A percentile compares a stretch with the other conserved stretches of the same genome.
phyloP scores from a whole-genome alignment of 345 rosid species.

The Eucalyptus leucophloia region DNA sequence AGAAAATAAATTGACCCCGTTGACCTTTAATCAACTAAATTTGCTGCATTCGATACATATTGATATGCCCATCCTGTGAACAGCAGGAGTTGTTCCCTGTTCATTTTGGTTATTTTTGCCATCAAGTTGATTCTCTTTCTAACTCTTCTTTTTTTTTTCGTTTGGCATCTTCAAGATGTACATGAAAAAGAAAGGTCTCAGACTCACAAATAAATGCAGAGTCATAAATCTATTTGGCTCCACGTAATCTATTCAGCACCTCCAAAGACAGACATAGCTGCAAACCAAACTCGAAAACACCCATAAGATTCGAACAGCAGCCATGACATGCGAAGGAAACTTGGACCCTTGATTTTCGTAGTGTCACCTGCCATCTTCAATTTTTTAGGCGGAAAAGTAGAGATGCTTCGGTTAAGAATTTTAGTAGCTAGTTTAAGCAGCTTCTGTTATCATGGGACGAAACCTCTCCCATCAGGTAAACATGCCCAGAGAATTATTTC shows the following conservation, averaged over 20 bases:
- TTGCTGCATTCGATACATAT: neutral
- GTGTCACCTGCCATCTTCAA: neutral
- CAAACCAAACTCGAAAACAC: neutral
- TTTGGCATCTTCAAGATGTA: neutral
- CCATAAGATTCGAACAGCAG: neutral
- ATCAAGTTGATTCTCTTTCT: neutral
- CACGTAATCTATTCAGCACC: neutral
- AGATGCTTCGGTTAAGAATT: neutral
- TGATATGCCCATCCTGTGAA: neutral
- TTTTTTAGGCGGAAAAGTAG: neutral
- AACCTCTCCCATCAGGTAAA: neutral
- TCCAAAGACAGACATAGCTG: neutral
- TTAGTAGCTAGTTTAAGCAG: neutral
- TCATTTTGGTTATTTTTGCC: neutral
- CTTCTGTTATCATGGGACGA: neutral
- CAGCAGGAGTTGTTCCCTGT: neutral
- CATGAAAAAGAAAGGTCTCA: neutral
- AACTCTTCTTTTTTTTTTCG: no score
- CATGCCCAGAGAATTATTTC: neutral
- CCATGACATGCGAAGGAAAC: neutral
- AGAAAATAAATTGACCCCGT: neutral
- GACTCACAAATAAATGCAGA: neutral
- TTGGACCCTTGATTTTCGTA: neutral
- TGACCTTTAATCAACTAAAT: neutral
- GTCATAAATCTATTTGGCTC: neutral